These are phyloP conservation scores for Marvania coccoides DNA, from an alignment of 139 green algal species.

Conservation along the genomic window DNA sequence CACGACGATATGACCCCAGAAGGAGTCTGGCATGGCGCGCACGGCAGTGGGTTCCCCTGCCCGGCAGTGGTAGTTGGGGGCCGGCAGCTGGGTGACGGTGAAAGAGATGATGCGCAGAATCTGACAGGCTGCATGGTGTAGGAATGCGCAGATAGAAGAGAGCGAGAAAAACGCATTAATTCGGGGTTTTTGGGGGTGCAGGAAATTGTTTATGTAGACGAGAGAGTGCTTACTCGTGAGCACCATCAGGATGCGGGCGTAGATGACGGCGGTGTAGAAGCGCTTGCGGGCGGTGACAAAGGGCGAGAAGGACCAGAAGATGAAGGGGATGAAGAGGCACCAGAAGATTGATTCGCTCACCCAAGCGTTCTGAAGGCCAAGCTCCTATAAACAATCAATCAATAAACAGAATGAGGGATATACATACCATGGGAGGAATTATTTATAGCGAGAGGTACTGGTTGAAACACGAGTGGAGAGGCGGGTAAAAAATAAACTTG, in stretches of 20 bases:
- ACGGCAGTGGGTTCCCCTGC: conserved; percentile 40
- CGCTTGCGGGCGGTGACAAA: conserved; percentile 68
- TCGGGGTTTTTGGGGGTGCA: no score
- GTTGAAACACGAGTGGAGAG: neutral
- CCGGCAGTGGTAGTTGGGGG: conserved; percentile 82
- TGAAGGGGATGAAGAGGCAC: conserved; percentile 58
- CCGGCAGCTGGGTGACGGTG: conserved; percentile 73
- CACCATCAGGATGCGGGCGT: conserved; percentile 67
- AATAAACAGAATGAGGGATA: no score
- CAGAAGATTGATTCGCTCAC: conserved; percentile 77
- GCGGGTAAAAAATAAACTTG: conserved; percentile 19
- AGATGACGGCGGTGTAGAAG: conserved; percentile 87
- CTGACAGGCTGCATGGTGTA: conserved; percentile 52
- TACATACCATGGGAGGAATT: no score
- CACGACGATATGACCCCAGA: conserved; percentile 63
- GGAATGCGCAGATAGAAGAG: neutral
- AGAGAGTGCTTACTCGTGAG: conserved; percentile 46
- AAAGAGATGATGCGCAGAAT: conserved; percentile 83
- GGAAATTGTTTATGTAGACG: neutral
- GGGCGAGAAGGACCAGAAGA: conserved; percentile 80
- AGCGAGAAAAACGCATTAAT: no score
- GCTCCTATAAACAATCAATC: conserved; percentile 63
- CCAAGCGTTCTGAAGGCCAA: conserved; percentile 65
- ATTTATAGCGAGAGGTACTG: no score
- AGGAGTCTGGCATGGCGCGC: conserved; percentile 52